phyloP scores from a whole-genome alignment of 108 stramenopile species.

The Schizochytrium sp. region DNA sequence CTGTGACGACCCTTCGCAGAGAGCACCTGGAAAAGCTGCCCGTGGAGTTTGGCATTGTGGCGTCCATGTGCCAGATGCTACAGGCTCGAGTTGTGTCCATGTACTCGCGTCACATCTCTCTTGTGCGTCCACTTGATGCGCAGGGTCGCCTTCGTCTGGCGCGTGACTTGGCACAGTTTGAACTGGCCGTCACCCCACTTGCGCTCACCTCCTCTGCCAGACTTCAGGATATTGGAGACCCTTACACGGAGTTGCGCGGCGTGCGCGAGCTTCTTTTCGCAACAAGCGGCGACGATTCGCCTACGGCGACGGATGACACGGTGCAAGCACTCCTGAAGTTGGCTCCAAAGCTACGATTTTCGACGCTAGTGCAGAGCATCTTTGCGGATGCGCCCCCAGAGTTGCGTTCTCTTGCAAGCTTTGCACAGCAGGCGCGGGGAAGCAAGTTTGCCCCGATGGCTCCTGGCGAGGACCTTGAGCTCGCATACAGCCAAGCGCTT shows the following conservation, averaged over 20 bases:
- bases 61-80: background rate
- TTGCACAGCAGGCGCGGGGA: background rate
- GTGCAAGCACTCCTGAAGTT: background rate
- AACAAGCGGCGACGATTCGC: background rate
- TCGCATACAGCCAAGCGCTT: background rate
- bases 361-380: background rate
- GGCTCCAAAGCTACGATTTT: background rate
- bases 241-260: background rate
- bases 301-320: background rate
- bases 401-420: background rate
- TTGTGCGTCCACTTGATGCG: background rate
- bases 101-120: background rate
- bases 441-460: background rate
- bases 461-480: background rate
- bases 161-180: background rate
- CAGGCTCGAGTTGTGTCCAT: background rate
- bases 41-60: background rate
- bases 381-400: background rate
- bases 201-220: background rate
- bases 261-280: background rate
- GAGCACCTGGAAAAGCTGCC: constrained; percentile 13
- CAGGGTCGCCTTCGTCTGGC: background rate
- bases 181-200: background rate
- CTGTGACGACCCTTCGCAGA: background rate
- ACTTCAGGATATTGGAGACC: background rate